Evolutionary conservation across 345 rosid genomes (phyloP).

Genomic region (Litchi chinensis): DNA sequence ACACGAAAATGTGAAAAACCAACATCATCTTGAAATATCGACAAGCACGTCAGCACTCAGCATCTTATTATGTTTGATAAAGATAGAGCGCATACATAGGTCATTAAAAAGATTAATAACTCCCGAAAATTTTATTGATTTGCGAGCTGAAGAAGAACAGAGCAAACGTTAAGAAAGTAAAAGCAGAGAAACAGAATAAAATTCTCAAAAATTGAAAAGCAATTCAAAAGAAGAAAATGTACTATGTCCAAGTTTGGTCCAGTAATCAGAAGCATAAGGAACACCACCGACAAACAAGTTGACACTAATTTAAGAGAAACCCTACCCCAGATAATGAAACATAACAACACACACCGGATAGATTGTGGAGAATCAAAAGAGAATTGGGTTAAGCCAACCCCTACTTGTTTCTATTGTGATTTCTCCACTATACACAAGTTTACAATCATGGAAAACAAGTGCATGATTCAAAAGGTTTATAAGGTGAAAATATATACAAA

Average conservation of each 20-base stretch:
- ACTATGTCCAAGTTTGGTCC: neutral
- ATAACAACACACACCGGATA: neutral
- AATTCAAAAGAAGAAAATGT: neutral
- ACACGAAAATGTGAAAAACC: slow-evolving; percentile 1
- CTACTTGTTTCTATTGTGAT: neutral
- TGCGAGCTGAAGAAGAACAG: neutral
- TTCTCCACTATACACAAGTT: neutral
- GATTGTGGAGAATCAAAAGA: neutral
- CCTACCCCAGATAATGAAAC: neutral
- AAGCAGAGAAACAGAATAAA: neutral
- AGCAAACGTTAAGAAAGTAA: neutral
- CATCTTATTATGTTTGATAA: neutral
- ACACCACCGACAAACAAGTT: slow-evolving; percentile 1
- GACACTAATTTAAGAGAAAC: neutral
- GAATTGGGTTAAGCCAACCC: neutral
- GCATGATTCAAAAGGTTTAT: neutral
- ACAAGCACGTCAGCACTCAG: neutral
- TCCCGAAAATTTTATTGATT: neutral
- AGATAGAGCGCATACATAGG: neutral
- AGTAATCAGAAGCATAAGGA: neutral
- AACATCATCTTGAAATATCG: neutral
- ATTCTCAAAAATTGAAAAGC: neutral
- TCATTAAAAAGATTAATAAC: slow-evolving; percentile 9
- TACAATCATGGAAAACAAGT: neutral
- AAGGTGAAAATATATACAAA: neutral